These are phyloP conservation scores for Fusarium mexicanum DNA, from an alignment of 2,329 filamentous ascomycete species.

Conservation along the genomic window DNA sequence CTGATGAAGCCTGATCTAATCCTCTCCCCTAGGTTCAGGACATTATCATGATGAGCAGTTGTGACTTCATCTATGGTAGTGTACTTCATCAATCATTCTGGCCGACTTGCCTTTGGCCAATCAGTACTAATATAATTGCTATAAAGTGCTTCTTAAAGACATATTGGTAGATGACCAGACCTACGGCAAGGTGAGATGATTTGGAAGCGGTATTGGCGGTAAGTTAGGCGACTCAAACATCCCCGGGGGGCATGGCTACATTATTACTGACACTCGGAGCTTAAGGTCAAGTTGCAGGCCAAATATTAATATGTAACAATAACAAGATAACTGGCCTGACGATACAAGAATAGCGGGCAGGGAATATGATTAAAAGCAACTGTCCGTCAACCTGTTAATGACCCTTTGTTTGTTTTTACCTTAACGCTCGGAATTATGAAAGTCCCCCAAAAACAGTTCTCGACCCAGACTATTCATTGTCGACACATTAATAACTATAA, in stretches of 20 bases:
- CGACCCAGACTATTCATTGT: too few species aligned
- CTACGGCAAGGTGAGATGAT: not conserved
- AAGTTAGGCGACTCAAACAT: too few species aligned
- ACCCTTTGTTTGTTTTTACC: not conserved
- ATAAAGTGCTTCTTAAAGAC: too few species aligned
- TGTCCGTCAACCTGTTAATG: not conserved
- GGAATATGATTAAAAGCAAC: not conserved
- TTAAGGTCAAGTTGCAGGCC: too few species aligned
- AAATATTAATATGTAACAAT: too few species aligned
- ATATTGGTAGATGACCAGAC: too few species aligned
- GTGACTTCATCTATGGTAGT: not conserved
- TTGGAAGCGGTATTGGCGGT: not conserved
- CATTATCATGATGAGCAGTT: not conserved
- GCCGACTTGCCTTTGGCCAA: accelerated
- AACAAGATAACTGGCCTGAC: too few species aligned
- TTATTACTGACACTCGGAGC: too few species aligned
- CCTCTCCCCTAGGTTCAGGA: not conserved
- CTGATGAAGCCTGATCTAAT: not conserved
- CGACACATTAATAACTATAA: accelerated
- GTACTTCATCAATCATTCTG: not conserved
- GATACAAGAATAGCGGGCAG: not conserved
- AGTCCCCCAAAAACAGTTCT: not conserved
- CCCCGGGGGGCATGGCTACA: too few species aligned
- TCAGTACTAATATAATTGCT: too few species aligned
- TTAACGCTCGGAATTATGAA: accelerated